Conservation (phyloP, 1,284 basidiomycete genomes). For the Coniferiporia sulphurascens region DNA sequence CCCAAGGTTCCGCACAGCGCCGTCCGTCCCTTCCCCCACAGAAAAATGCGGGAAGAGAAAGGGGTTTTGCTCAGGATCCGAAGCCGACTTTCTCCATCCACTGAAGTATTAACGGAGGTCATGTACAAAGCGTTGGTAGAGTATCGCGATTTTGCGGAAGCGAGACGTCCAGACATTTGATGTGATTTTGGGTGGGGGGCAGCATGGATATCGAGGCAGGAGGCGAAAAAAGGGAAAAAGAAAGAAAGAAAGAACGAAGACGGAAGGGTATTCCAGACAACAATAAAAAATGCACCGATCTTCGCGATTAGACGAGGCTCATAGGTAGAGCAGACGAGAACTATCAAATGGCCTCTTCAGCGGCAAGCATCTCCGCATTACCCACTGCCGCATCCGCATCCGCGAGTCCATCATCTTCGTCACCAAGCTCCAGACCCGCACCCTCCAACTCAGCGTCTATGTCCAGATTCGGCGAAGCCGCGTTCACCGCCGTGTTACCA, state of each 20-base stretch:
- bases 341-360: conserved; percentile 23
- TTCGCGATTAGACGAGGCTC: background rate
- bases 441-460: conserved; percentile 23
- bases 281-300: conserved; percentile 24
- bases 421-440: conserved; percentile 25
- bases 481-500: conserved; percentile 26
- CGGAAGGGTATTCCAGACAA: conserved; percentile 28
- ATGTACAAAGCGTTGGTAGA: background rate
- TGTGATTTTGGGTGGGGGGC: background rate
- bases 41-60: conserved; percentile 18
- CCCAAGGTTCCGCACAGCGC: conserved; percentile 38
- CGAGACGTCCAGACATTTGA: background rate
- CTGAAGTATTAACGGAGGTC: conserved; percentile 18
- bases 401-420: conserved; percentile 20
- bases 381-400: conserved; percentile 25
- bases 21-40: conserved; percentile 12
- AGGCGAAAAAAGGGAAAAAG: conserved; percentile 20
- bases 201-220: conserved; percentile 4
- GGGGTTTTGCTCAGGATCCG: conserved; percentile 28
- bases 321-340: conserved; percentile 21
- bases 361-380: conserved; percentile 17
- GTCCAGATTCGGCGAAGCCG: conserved; percentile 24
- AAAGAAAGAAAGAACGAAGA: conserved; percentile 25
- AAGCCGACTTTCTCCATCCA: conserved; percentile 39
- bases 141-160: background rate